Percentiles rank a stretch among this genome's conserved stretches.
Evolutionary conservation across 1,139 yeast species (phyloP).

Genomic region (Candida tunisiensis): DNA sequence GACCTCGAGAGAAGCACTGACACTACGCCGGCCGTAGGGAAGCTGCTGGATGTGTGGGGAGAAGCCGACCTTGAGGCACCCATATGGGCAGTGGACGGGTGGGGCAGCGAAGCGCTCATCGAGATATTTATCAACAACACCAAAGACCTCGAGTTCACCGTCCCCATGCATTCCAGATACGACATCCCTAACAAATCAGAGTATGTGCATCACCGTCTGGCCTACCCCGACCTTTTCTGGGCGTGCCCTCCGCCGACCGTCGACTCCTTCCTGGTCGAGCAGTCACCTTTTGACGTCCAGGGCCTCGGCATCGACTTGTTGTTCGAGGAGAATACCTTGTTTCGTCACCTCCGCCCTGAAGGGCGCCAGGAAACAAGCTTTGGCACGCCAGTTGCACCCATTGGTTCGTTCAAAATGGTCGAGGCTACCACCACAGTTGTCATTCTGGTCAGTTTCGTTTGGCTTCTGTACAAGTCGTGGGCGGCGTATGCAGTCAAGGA

Average conservation of each 20-base stretch:
- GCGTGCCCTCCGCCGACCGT: constrained; percentile 32
- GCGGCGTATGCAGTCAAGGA: too few species aligned
- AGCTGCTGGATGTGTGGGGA: constrained; percentile 24
- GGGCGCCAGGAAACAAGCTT: constrained; percentile 1
- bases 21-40: constrained; percentile 16
- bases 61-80: constrained; percentile 30
- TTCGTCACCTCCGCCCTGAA: constrained; percentile 17
- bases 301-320: constrained; percentile 26
- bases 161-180: constrained; percentile 35
- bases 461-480: constrained; percentile 3
- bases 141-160: constrained; percentile 13
- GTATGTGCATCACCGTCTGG: constrained; percentile 7
- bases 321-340: constrained; percentile 28
- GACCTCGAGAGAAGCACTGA: constrained; percentile 15
- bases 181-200: constrained; percentile 18
- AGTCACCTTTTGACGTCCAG: constrained; percentile 22
- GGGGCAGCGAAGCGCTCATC: constrained; percentile 30
- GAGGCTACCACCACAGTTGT: constrained; percentile 8
- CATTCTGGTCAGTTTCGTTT: constrained; percentile 8
- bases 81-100: constrained; percentile 25
- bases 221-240: constrained; percentile 29
- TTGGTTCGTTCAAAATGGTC: constrained; percentile 6
- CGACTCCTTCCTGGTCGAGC: constrained; percentile 8
- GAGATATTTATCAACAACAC: constrained; percentile 13
- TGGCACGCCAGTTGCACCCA: constrained; percentile 4